Evolutionary conservation across 2,329 filamentous ascomycete species (phyloP), one percentile per base, ranked within the genome.

Genomic region (Nannizziopsis arthrosporioides): DNA sequence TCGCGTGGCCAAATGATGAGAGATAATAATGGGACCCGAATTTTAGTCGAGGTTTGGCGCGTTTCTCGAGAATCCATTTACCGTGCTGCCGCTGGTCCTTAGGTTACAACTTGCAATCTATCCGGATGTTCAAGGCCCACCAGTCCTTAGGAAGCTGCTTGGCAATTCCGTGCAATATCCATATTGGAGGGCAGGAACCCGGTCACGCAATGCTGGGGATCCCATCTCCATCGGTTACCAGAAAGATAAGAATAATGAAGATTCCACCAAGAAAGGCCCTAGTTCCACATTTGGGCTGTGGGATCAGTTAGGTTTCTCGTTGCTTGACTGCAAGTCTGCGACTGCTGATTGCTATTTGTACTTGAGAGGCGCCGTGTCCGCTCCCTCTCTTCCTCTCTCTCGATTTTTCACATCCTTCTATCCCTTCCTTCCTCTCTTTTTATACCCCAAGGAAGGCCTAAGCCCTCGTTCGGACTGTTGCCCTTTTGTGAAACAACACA

Each of bases 61-160:
- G 7, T 3, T 27, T 7, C 7, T 27, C 7, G 22, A 27, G 22
- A 27, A 27, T 10, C 34, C 12, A 15, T 15, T 36, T 36, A 15
- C 34, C 34, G 5, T 22, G 8, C 30, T 45, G 27, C 30, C 12
- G 14, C 43, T 30, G 15, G 15, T 22, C 17, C 19, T 46, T 46
- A 37, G 44, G 44, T 46, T 46, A 35, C 44, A 46, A 4, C 15
- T 12, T n/a, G 6, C 4, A 27, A 34, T 17, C 7, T 46, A 39
- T 35, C 35, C 44, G 30, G 7, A 27, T 27, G 22, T 27, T 27
- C 22, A 27, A 27, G 22, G 22, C 22, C 22, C 22, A 27, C 22
- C 7, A 7, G 22, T 7, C 22, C 22, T 27, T 7, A 27, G 7
- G 22, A 27, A 27, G 3, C 19, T 37, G 18, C 43, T 45, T 45